phyloP scores from a whole-genome alignment of 208 protist genomes.

The Lotmaria passim region DNA sequence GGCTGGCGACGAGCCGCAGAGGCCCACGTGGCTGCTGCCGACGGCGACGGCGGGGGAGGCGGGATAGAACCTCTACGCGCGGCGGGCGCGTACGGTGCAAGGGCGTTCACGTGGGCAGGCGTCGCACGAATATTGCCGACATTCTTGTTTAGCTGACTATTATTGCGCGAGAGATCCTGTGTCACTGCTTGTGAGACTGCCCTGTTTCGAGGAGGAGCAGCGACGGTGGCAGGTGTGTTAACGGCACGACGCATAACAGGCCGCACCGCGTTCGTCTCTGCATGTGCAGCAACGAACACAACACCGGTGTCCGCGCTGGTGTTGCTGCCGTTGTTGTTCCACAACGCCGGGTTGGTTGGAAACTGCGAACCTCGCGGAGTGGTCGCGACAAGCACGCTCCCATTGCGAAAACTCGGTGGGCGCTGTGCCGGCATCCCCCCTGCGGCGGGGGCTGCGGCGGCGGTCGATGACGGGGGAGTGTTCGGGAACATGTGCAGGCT shows the following conservation, averaged over 20 bases:
- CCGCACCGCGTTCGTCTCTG: not conserved
- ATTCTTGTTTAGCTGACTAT: too few species aligned
- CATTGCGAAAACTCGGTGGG: not conserved
- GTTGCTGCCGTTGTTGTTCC: too few species aligned
- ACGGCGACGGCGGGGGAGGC: not conserved
- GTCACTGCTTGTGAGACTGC: too few species aligned
- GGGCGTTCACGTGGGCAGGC: not conserved
- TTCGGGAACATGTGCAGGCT: constrained; percentile 5
- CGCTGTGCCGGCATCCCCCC: not conserved
- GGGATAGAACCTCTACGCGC: not conserved
- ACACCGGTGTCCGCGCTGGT: too few species aligned
- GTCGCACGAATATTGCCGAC: too few species aligned
- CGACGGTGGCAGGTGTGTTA: not conserved
- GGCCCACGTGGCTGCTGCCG: not conserved
- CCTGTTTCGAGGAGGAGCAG: not conserved
- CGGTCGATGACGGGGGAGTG: not conserved
- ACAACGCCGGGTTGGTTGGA: not conserved
- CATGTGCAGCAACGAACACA: too few species aligned
- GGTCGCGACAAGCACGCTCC: not conserved
- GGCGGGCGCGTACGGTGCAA: not conserved
- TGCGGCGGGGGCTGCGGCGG: too few species aligned
- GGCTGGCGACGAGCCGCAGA: constrained; percentile 3
- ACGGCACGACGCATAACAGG: not conserved
- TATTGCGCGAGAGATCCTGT: too few species aligned
- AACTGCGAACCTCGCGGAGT: too few species aligned